Percentiles rank a stretch among this genome's conserved stretches.
Conservation (phyloP, 768 basidiomycete species). For the Boletus rubescentipes region DNA sequence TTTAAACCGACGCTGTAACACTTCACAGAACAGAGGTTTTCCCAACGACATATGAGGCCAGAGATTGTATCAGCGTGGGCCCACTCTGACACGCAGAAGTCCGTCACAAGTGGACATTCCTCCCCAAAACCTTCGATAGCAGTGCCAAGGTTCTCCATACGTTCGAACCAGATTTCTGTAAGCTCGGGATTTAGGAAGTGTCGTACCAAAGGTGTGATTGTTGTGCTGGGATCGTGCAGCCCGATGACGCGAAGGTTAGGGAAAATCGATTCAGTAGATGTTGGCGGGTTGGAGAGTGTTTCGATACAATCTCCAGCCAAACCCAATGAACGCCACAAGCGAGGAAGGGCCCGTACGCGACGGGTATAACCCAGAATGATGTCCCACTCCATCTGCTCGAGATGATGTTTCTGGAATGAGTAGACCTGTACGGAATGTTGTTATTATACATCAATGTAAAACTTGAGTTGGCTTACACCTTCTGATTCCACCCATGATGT, state of each 20-base stretch:
- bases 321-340: background rate
- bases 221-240: background rate
- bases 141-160: background rate
- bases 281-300: background rate
- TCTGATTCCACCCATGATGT: background rate
- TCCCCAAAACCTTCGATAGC: background rate
- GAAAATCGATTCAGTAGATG: background rate
- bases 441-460: background rate
- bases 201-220: conserved; percentile 6
- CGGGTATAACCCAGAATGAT: conserved; percentile 8
- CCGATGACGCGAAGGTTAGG: conserved; percentile 8
- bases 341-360: conserved; percentile 8
- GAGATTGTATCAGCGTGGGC: background rate
- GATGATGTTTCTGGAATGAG: background rate
- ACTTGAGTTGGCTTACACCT: conserved; percentile 2
- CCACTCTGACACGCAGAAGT: background rate
- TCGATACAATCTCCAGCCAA: background rate
- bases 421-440: background rate
- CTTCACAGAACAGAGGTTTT: background rate
- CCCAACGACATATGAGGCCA: conserved; percentile 7
- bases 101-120: background rate
- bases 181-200: conserved; percentile 5
- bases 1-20: background rate
- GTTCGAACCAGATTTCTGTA: background rate
- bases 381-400: conserved; percentile 6